A percentile compares a stretch with the other conserved stretches of the same genome.
Evolutionary conservation across 2,329 filamentous ascomycete species (phyloP).

Genomic region (Arthroderma sp.): DNA sequence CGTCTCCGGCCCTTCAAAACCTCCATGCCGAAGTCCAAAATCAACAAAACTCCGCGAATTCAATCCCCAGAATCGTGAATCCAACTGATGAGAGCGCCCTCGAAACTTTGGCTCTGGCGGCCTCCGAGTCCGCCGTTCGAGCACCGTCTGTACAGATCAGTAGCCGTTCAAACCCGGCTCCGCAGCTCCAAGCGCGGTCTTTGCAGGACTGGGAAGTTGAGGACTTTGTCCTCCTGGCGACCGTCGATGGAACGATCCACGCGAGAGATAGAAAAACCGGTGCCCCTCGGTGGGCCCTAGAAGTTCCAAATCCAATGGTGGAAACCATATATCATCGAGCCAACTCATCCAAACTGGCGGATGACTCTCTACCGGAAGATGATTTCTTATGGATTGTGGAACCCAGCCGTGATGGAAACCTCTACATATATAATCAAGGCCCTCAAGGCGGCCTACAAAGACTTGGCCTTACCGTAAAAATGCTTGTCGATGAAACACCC

Average conservation of each 20-base stretch:
- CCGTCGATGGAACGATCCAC: slow-evolving; percentile 93
- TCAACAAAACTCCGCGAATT: slow-evolving; percentile 11
- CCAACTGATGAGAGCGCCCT: slow-evolving; percentile 76
- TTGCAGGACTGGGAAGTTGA: slow-evolving; percentile 99
- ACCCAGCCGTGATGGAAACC: slow-evolving; percentile 69
- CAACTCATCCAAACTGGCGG: slow-evolving; percentile 49
- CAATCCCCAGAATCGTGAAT: slow-evolving; percentile 4
- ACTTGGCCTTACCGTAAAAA: slow-evolving; percentile 47
- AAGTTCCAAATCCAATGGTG: slow-evolving; percentile 68
- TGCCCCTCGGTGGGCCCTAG: slow-evolving; percentile 69
- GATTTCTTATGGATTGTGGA: slow-evolving; percentile 94
- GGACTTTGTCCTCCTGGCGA: slow-evolving; percentile 99
- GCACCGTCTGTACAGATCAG: slow-evolving; percentile 69
- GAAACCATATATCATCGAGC: slow-evolving; percentile 71
- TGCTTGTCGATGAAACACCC: slow-evolving; percentile 72
- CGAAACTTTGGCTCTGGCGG: slow-evolving; percentile 93
- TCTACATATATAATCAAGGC: slow-evolving; percentile 74
- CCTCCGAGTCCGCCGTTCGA: slow-evolving; percentile 64
- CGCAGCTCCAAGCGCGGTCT: slow-evolving; percentile 89
- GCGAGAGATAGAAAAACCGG: slow-evolving; percentile 81
- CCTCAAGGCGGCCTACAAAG: slow-evolving; percentile 34
- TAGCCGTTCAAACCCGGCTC: slow-evolving; percentile 53
- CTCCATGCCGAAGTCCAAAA: slow-evolving; percentile 11
- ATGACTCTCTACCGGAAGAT: slow-evolving; percentile 51
- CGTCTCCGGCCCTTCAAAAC: slow-evolving; percentile 18